Percentiles rank a stretch among this genome's conserved stretches.
phyloP scores from a whole-genome alignment of 2,329 filamentous ascomycete genomes.

The Myriosclerotinia scirpicola region DNA sequence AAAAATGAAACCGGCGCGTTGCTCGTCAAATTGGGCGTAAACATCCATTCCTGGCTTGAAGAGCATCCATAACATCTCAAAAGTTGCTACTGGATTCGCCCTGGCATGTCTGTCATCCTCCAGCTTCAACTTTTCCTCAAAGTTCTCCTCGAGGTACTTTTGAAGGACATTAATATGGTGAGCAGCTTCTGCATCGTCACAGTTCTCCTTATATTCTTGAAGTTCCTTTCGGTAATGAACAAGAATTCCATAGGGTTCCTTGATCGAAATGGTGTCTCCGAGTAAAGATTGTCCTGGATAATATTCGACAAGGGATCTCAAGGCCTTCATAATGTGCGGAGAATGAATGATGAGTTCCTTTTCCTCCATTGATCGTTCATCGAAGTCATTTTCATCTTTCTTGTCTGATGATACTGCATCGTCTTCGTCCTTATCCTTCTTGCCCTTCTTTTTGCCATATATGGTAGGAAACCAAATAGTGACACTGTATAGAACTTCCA shows the following conservation, averaged over 20 bases:
- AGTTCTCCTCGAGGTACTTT: conserved; percentile 32
- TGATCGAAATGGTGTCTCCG: conserved; percentile 31
- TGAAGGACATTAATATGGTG: conserved; percentile 31
- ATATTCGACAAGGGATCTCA: conserved; percentile 31
- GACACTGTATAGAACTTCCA: conserved; percentile 32
- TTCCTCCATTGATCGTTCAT: conserved; percentile 34
- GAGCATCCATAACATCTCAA: conserved; percentile 35
- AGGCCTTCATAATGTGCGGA: conserved; percentile 32
- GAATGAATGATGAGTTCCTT: conserved; percentile 35
- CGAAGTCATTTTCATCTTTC: conserved; percentile 27
- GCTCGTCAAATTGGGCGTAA: conserved; percentile 30
- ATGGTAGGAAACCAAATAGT: conserved; percentile 33
- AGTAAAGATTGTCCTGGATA: conserved; percentile 31
- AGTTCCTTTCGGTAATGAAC: conserved; percentile 35
- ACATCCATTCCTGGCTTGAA: conserved; percentile 35
- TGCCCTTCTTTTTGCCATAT: conserved; percentile 27
- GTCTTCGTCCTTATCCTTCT: conserved; percentile 27
- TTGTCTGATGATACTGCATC: neutral
- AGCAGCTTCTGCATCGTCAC: conserved; percentile 30
- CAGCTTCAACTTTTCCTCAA: conserved; percentile 30
- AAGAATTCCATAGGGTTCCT: conserved; percentile 45
- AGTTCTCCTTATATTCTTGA: conserved; percentile 30
- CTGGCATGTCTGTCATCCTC: conserved; percentile 29
- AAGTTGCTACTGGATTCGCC: conserved; percentile 30
- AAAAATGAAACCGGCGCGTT: conserved; percentile 30